Evolutionary conservation across 2,329 filamentous ascomycete species (phyloP), one percentile per base, ranked within the genome.

Genomic region (Myriosclerotinia scirpicola): DNA sequence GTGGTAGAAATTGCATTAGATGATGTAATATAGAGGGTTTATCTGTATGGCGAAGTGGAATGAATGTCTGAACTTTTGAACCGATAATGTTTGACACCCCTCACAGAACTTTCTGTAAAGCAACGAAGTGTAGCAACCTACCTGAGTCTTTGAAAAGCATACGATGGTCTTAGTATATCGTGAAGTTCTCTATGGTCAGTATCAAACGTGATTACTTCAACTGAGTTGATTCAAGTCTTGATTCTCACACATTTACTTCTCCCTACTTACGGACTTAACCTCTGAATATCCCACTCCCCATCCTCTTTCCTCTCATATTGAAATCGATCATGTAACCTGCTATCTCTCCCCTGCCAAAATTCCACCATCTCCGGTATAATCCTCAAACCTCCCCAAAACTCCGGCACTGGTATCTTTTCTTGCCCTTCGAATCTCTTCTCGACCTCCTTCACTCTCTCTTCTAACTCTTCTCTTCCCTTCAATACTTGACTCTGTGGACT

Each of bases 321-420:
- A 77, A 99, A 98, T 34, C 95, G 89, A 82, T 99, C 95, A 80
- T 99, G 95, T 78, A 99, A 80, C 68, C 95, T 84, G 79, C 90
- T 97, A 76, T 92, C 85, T 73, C 95, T 85, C 3, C 95, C 95
- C 82, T 97, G 93, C 87, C 95, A 99, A 77, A 99, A 99, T 83
- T 99, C 95, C 59, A 99, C 84, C 73, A 87, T 86, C 75, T 93
- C 90, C 0, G 95, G 94, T 70, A 93, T 84, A 68, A 99, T 85
- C 73, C 94, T 87, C 77, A 97, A 77, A 0, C 95, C 95, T 40
- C 95, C 95, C 95, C 95, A 99, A 77, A 97, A 97, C 12, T 91
- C 89, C 5, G 95, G 95, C 60, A 97, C 88, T 1, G 93, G 93
- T 71, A 99, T 96, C 66, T 90, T 80, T 38, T 96, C 90, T 70